phyloP scores from a whole-genome alignment of 129 eudicot species.

The Glebionis coronaria region DNA sequence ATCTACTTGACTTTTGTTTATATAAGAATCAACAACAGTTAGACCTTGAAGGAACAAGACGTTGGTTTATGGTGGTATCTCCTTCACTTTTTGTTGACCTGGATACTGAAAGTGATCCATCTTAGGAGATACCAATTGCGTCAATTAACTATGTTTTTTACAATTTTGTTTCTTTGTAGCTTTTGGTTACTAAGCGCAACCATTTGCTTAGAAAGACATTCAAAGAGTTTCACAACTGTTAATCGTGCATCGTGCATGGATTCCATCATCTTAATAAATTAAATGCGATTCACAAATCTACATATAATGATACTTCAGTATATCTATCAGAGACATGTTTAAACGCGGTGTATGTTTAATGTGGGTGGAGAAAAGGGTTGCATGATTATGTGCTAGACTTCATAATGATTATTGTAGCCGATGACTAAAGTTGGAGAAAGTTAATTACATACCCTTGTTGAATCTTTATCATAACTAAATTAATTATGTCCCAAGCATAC shows the following conservation, averaged over 20 bases:
- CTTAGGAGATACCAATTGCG: constrained; percentile 72
- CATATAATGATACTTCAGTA: no score
- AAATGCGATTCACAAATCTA: no score
- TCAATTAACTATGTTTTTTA: constrained; percentile 77
- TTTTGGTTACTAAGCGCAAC: constrained; percentile 57
- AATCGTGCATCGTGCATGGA: constrained; percentile 80
- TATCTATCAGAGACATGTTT: no score
- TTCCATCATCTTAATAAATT: no score
- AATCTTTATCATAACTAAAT: no score
- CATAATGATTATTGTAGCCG: no score
- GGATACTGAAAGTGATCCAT: constrained; percentile 49
- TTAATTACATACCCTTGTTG: no score
- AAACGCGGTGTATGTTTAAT: no score
- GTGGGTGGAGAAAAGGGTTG: no score
- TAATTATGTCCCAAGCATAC: no score
- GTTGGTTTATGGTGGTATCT: constrained; percentile 30
- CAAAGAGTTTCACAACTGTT: constrained; percentile 86
- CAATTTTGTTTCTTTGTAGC: constrained; percentile 40
- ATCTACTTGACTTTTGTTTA: constrained; percentile 45
- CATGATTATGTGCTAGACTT: no score
- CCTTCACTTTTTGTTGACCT: constrained; percentile 35
- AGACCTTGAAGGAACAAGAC: constrained; percentile 30
- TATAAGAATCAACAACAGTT: constrained; percentile 30
- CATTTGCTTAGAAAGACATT: constrained; percentile 80
- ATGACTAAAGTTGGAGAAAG: no score